These are phyloP conservation scores for Trichoderma sp. DNA, from an alignment of 2,329 filamentous ascomycete species.

Conservation along the genomic window DNA sequence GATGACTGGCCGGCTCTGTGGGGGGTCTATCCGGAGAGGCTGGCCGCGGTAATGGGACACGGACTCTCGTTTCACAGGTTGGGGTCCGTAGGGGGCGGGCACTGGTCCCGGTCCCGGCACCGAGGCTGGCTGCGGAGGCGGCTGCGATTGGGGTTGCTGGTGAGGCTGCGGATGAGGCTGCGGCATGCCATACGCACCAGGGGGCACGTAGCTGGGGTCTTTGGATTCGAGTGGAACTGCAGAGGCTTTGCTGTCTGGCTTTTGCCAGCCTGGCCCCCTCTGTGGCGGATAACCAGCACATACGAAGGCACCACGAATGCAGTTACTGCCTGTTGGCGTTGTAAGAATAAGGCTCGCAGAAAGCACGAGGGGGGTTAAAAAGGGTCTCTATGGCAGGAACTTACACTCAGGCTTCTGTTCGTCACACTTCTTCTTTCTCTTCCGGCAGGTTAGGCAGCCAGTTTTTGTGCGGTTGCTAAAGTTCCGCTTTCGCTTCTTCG, in stretches of 20 bases:
- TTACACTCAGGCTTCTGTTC: slow-evolving; percentile 90
- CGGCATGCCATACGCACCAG: slow-evolving; percentile 62
- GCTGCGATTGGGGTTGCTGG: slow-evolving; percentile 9
- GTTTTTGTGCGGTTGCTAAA: slow-evolving; percentile 97
- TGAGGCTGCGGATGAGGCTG: slow-evolving; percentile 8
- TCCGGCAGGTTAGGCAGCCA: slow-evolving; percentile 87
- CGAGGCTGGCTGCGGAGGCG: slow-evolving; percentile 2
- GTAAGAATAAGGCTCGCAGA: slow-evolving; percentile 19
- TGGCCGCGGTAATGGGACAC: slow-evolving; percentile 61
- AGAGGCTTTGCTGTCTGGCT: slow-evolving; percentile 66
- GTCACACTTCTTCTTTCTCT: slow-evolving; percentile 97
- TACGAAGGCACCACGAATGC: slow-evolving; percentile 81
- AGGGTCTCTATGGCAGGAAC: slow-evolving; percentile 34
- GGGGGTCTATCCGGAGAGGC: slow-evolving; percentile 60
- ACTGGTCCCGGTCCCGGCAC: not conserved
- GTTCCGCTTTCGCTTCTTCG: slow-evolving; percentile 71
- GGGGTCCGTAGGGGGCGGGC: slow-evolving; percentile 31
- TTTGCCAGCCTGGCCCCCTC: slow-evolving; percentile 69
- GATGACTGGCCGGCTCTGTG: slow-evolving; percentile 54
- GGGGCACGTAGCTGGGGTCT: slow-evolving; percentile 62
- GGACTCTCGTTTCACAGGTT: slow-evolving; percentile 53
- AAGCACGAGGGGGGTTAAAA: not conserved
- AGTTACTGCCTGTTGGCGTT: slow-evolving; percentile 69
- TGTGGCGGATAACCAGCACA: slow-evolving; percentile 89
- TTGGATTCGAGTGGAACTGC: slow-evolving; percentile 81